phyloP scores from a whole-genome alignment of 768 basidiomycete genomes.

The Calocybe gangraenosa region DNA sequence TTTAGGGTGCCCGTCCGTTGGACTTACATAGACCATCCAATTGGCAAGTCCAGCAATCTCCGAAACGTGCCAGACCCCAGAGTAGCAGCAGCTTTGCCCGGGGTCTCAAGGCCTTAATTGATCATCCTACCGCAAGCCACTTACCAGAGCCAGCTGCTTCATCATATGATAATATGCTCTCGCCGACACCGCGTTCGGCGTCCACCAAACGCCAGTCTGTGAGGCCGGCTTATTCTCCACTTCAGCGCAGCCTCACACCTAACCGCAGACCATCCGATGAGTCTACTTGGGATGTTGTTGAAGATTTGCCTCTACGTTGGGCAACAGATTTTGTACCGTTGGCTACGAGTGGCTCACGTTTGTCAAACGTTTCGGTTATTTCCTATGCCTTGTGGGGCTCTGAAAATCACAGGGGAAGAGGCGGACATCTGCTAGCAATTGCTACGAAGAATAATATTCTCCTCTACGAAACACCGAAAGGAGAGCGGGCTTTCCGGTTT shows the following conservation, averaged over 20 bases:
- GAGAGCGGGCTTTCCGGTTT: conserved; percentile 79
- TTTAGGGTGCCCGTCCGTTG: conserved; percentile 56
- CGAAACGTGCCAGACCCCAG: conserved; percentile 50
- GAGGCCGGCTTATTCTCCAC: background rate
- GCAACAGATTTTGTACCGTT: conserved; percentile 84
- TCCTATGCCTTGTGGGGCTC: conserved; percentile 71
- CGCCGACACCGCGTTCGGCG: conserved; percentile 8
- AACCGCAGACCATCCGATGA: conserved; percentile 35
- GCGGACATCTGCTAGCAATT: conserved; percentile 63
- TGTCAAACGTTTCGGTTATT: conserved; percentile 52
- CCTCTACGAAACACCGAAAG: conserved; percentile 77
- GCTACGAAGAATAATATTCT: conserved; percentile 71
- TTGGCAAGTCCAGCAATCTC: conserved; percentile 47
- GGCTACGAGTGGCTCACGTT: conserved; percentile 61
- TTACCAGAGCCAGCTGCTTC: conserved; percentile 17
- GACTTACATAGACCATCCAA: conserved; percentile 50
- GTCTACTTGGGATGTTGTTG: conserved; percentile 69
- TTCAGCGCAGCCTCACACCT: conserved; percentile 11
- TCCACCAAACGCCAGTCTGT: too few relatives aligned
- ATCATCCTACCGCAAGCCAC: conserved; percentile 20
- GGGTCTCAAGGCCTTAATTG: conserved; percentile 58
- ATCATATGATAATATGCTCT: conserved; percentile 31
- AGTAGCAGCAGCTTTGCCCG: conserved; percentile 49
- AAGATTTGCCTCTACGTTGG: conserved; percentile 74
- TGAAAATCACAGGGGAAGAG: conserved; percentile 39